These are phyloP conservation scores for Dothideomycetes sp. DNA, from an alignment of 2,329 filamentous ascomycete species.

Conservation along the genomic window DNA sequence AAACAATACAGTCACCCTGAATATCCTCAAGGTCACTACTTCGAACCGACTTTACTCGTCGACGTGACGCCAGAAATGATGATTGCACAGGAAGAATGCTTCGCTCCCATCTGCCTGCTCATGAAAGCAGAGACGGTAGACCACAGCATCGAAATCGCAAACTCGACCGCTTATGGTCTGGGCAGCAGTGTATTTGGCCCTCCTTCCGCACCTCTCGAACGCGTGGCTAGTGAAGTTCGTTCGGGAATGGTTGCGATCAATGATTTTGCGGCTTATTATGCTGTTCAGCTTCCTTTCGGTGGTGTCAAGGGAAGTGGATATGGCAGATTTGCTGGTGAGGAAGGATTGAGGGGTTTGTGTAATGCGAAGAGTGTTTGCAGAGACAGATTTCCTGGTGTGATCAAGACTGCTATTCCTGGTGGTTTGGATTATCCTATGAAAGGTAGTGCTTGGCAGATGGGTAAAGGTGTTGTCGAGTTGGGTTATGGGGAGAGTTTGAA, in stretches of 20 bases:
- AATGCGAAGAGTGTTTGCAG: slow-evolving; percentile 81
- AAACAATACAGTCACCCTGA: slow-evolving; percentile 60
- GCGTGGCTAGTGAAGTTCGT: slow-evolving; percentile 59
- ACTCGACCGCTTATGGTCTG: slow-evolving; percentile 75
- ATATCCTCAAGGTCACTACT: slow-evolving; percentile 78
- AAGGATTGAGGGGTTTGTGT: slow-evolving; percentile 75
- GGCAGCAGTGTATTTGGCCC: slow-evolving; percentile 81
- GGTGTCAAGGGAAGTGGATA: slow-evolving; percentile 82
- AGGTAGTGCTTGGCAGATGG: slow-evolving; percentile 32
- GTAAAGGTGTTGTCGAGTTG: slow-evolving; percentile 38
- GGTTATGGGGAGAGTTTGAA: slow-evolving; percentile 36
- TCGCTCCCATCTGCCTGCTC: slow-evolving; percentile 80
- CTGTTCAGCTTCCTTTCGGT: slow-evolving; percentile 89
- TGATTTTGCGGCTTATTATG: slow-evolving; percentile 89
- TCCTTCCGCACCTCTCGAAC: slow-evolving; percentile 44
- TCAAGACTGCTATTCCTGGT: slow-evolving; percentile 69
- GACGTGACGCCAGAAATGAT: slow-evolving; percentile 79
- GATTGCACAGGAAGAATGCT: slow-evolving; percentile 85
- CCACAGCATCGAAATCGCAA: slow-evolving; percentile 68
- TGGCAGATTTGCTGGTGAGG: slow-evolving; percentile 83
- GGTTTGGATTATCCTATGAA: slow-evolving; percentile 72
- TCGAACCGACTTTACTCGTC: slow-evolving; percentile 80
- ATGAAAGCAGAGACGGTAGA: slow-evolving; percentile 61
- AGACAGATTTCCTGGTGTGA: slow-evolving; percentile 52
- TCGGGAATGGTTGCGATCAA: slow-evolving; percentile 92